Conservation (phyloP, 1,284 basidiomycete genomes). For the Microbotryum lychnidis-dioicae region DNA sequence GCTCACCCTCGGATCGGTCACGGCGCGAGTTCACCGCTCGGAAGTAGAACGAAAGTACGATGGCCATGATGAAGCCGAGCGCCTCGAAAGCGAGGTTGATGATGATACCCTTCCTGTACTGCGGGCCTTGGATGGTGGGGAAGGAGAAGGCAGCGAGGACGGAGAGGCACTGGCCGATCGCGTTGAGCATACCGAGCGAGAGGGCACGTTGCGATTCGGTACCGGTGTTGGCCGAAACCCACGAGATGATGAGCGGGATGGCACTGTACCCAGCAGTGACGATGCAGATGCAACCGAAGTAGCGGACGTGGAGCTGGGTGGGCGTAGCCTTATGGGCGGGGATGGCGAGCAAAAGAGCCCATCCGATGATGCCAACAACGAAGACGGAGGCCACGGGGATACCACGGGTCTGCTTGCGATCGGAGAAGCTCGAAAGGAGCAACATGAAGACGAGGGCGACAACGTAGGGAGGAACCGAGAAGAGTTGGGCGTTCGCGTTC, state of each 20-base stretch:
- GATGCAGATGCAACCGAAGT: constrained; percentile 43
- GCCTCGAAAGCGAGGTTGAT: constrained; percentile 44
- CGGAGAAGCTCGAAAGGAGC: constrained; percentile 58
- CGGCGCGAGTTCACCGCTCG: constrained; percentile 41
- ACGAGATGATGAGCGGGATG: constrained; percentile 35
- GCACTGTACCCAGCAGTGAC: constrained; percentile 41
- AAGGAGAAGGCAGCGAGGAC: constrained; percentile 44
- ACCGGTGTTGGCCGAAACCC: constrained; percentile 40
- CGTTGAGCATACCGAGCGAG: constrained; percentile 45
- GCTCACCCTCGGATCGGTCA: constrained; percentile 42
- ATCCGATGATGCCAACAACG: constrained; percentile 42
- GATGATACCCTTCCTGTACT: constrained; percentile 41
- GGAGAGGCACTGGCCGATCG: constrained; percentile 43
- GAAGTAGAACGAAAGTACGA: constrained; percentile 41
- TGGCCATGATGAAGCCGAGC: constrained; percentile 40
- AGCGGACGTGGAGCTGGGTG: constrained; percentile 38
- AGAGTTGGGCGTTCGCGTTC: constrained; percentile 50
- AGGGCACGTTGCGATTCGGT: constrained; percentile 42
- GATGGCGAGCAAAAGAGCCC: constrained; percentile 41
- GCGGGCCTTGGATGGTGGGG: constrained; percentile 41
- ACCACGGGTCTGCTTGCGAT: constrained; percentile 63
- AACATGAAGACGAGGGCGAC: constrained; percentile 44
- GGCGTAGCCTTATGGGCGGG: constrained; percentile 33
- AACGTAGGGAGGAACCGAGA: constrained; percentile 61
- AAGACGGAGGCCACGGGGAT: constrained; percentile 41